A percentile compares a stretch with the other conserved stretches of the same genome.
phyloP scores from a whole-genome alignment of 345 rosid genomes.

The Firmiana major region DNA sequence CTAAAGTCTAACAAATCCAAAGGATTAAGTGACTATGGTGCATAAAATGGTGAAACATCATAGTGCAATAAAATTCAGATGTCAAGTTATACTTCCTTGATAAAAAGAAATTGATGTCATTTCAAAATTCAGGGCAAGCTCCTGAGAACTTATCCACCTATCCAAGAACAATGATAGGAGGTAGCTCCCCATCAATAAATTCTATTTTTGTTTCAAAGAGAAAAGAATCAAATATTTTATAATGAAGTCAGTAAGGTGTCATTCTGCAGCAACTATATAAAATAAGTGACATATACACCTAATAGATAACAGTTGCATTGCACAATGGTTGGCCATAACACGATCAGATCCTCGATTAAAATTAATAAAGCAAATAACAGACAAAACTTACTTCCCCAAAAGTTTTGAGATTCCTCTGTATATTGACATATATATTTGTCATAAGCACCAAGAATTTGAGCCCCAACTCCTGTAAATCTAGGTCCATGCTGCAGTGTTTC shows the following conservation, averaged over 20 bases:
- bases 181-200: background rate
- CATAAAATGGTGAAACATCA: background rate
- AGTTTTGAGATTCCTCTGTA: slow-evolving; percentile 60
- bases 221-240: background rate
- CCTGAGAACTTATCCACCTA: background rate
- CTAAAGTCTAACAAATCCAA: background rate
- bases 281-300: background rate
- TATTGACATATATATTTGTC: slow-evolving; percentile 81
- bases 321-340: background rate
- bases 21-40: background rate
- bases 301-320: background rate
- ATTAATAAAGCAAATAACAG: background rate
- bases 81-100: background rate
- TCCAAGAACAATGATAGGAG: background rate
- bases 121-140: background rate
- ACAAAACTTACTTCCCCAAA: slow-evolving; percentile 81
- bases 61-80: background rate
- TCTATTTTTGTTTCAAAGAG: background rate
- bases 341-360: background rate
- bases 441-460: slow-evolving; percentile 88
- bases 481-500: slow-evolving; percentile 63
- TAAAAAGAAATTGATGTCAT: background rate
- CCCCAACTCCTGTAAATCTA: slow-evolving; percentile 80
- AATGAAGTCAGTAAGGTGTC: background rate
- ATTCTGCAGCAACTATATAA: background rate